phyloP scores from a whole-genome alignment of 1,284 basidiomycete species.

The Puccinia coronata region DNA sequence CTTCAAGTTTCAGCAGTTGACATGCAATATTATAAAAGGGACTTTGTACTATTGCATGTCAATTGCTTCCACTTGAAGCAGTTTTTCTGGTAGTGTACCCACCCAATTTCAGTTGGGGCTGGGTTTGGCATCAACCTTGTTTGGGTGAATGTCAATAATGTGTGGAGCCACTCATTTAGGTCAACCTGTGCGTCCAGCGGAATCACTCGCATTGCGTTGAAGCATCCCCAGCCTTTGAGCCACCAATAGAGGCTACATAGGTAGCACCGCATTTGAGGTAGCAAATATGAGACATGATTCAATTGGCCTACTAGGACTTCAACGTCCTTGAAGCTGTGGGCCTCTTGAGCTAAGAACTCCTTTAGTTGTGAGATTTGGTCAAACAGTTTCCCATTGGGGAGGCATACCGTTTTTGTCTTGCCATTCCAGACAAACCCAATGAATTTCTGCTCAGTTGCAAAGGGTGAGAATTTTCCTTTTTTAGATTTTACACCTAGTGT shows the following conservation, averaged over 20 bases:
- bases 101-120: neutral
- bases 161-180: neutral
- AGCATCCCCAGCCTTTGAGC: neutral
- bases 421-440: slow-evolving; percentile 20
- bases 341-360: neutral
- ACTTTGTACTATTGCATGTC: no score
- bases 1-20: no score
- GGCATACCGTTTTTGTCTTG: neutral
- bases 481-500: neutral
- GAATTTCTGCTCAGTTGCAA: neutral
- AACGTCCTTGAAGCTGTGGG: neutral
- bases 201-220: no score
- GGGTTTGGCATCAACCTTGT: neutral
- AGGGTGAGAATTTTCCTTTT: neutral
- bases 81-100: no score
- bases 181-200: neutral
- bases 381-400: neutral
- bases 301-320: neutral
- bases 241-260: neutral
- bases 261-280: slow-evolving; percentile 9
- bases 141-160: neutral
- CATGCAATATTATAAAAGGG: no score
- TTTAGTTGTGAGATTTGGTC: neutral
- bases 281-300: neutral
- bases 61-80: no score